These are phyloP conservation scores for Colletotrichum eleusines DNA, from an alignment of 2,329 filamentous ascomycete genomes.

Conservation along the genomic window DNA sequence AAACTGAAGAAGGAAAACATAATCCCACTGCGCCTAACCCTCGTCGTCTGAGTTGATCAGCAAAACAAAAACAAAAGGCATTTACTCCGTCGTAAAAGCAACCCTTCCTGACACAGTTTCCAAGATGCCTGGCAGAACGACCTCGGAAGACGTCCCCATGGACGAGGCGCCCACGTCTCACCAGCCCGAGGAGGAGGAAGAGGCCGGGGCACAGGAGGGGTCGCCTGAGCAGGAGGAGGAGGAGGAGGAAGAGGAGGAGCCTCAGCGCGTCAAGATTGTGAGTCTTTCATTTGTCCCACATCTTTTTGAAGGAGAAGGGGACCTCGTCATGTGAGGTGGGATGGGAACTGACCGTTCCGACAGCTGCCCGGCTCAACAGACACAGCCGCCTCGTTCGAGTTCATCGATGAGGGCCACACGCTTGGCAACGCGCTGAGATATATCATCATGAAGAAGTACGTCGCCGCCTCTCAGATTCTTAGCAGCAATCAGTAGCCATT, in stretches of 20 bases:
- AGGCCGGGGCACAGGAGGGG: constrained; percentile 48
- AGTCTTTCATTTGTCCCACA: constrained; percentile 42
- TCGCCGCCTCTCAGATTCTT: too few species aligned
- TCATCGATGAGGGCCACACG: constrained; percentile 93
- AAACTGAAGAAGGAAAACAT: constrained; percentile 22
- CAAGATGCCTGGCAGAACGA: constrained; percentile 57
- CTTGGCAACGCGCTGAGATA: constrained; percentile 94
- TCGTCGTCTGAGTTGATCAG: not conserved
- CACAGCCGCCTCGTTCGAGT: constrained; percentile 94
- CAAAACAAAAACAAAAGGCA: not conserved
- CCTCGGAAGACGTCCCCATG: constrained; percentile 54
- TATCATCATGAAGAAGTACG: constrained; percentile 97
- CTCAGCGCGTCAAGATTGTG: constrained; percentile 74
- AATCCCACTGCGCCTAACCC: not conserved
- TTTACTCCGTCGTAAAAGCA: not conserved
- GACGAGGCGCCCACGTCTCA: constrained; percentile 50
- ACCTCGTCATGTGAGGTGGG: not conserved
- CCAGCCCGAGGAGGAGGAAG: constrained; percentile 51
- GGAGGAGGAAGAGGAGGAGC: constrained; percentile 62
- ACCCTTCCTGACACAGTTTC: not conserved
- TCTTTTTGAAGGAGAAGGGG: not conserved
- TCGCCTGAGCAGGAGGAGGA: constrained; percentile 59
- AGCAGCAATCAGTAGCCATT: not conserved
- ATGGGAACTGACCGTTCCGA: constrained; percentile 14
- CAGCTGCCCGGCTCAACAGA: constrained; percentile 88